phyloP scores from a whole-genome alignment of 75 land plant species.

The Larix kaempferi region DNA sequence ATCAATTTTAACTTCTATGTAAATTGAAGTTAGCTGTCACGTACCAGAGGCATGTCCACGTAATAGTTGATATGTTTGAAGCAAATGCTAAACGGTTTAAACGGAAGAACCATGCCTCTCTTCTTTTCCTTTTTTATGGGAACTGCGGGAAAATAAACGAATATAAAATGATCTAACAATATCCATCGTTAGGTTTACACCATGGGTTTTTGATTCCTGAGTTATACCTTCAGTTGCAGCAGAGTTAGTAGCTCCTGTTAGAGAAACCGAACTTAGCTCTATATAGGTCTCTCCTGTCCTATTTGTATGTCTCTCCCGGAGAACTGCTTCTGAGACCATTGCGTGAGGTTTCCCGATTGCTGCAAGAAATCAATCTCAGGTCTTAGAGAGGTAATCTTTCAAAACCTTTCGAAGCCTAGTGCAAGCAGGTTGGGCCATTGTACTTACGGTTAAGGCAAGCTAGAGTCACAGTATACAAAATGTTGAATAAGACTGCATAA shows the following conservation, averaged over 20 bases:
- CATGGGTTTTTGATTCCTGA: neutral
- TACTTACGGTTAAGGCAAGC: constrained; percentile 49
- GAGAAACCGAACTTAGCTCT: neutral
- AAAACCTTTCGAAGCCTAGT: neutral
- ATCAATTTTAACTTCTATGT: neutral
- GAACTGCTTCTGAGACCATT: constrained; percentile 32
- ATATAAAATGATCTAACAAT: neutral
- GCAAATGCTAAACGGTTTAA: constrained; percentile 26
- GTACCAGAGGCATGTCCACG: constrained; percentile 44
- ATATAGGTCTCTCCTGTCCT: constrained; percentile 6
- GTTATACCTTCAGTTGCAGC: constrained; percentile 5
- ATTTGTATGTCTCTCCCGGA: neutral
- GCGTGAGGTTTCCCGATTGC: constrained; percentile 42
- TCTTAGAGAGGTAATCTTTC: neutral
- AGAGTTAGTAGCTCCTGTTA: neutral
- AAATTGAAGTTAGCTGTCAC: neutral
- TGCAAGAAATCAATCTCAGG: constrained; percentile 2
- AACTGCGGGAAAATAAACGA: neutral
- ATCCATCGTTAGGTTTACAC: neutral
- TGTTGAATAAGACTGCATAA: constrained; percentile 43
- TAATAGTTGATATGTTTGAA: constrained; percentile 39
- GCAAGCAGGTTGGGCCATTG: neutral
- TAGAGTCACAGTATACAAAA: constrained; percentile 35
- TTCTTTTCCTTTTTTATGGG: neutral
- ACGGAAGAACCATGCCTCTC: constrained; percentile 43